A percentile compares a stretch with the other conserved stretches of the same genome.
Evolutionary conservation across 768 basidiomycete species (phyloP).

Genomic region (Mycena crocata): DNA sequence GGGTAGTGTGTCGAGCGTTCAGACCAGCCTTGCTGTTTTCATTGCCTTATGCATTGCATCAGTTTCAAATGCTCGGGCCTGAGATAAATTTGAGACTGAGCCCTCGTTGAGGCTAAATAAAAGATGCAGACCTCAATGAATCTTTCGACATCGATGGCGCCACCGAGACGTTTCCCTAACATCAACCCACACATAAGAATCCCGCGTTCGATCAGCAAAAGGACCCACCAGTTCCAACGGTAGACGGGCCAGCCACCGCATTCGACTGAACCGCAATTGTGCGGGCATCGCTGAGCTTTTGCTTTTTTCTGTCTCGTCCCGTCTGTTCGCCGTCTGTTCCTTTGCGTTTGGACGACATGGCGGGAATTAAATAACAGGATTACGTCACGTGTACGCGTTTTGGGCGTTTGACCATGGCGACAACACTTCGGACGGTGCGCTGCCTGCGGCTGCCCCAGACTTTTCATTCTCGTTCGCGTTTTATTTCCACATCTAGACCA

Average conservation of each 20-base stretch:
- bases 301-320: constrained; percentile 75
- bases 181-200: not conserved
- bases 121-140: constrained; percentile 76
- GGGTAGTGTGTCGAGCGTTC: not conserved
- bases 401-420: constrained; percentile 45
- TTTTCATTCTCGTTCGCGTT: constrained; percentile 42
- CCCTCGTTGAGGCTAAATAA: not conserved
- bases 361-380: constrained; percentile 11
- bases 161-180: constrained; percentile 65
- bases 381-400: constrained; percentile 1
- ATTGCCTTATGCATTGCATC: constrained; percentile 90
- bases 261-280: constrained; percentile 73
- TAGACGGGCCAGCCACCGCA: constrained; percentile 55
- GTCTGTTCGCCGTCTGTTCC: constrained; percentile 45
- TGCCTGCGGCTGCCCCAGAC: constrained; percentile 17
- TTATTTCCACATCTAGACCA: constrained; percentile 56
- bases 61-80: constrained; percentile 93
- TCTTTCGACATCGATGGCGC: constrained; percentile 85
- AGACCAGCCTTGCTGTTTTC: constrained; percentile 73
- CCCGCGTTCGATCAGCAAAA: constrained; percentile 2
- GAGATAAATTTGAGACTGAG: constrained; percentile 10
- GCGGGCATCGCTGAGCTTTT: constrained; percentile 71
- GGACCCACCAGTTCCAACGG: constrained; percentile 51
- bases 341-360: constrained; percentile 52
- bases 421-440: constrained; percentile 41